Evolutionary conservation across 345 rosid genomes (phyloP), one percentile per base, ranked within the genome.

Genomic region (Citropsis articulata): DNA sequence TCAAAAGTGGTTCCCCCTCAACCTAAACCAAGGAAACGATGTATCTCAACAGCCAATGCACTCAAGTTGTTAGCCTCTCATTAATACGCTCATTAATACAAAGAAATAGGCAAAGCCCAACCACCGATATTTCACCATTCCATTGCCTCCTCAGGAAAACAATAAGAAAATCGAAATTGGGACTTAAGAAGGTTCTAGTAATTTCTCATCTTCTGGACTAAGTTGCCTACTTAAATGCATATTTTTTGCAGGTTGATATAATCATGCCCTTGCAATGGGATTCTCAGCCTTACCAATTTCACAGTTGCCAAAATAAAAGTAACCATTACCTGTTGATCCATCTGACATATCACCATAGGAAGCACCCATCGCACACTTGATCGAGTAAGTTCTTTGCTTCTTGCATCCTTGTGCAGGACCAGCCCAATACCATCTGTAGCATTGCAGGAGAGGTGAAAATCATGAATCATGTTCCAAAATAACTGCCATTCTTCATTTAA

Each of bases 301-400:
- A n/a, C 28, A 72, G 33, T 30, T 63, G 24, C 60, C 50, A 71
- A 75, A 42, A 67, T 7, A 71, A 40, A 60, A 71, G 25, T 6
- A 66, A 38, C 69, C 31, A 31, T 53, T 87, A 90, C 94, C 94
- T 76, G 85, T 33, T 77, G 91, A 81, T 72, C 86, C 87, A 72
- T 88, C 84, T 16, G 89, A 81, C 79, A 81, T 77, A 79, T 92
- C 96, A 72, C 94, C 92, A 80, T 75, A 89, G 55, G 98, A 92
- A 87, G 99, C 93, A 85, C 84, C 91, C 94, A 86, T 91, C 48
- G 95, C 91, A 83, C 88, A 87, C 68, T 72, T 87, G 59, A 89
- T 82, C 73, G 85, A 16, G 38, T 64, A 66, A 78, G 77, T 73
- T 66, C 45, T 79, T 36, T 67, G 72, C 57, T 59, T 67, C 48